phyloP scores from a whole-genome alignment of 768 basidiomycete species.

The Mycena galericulata region DNA sequence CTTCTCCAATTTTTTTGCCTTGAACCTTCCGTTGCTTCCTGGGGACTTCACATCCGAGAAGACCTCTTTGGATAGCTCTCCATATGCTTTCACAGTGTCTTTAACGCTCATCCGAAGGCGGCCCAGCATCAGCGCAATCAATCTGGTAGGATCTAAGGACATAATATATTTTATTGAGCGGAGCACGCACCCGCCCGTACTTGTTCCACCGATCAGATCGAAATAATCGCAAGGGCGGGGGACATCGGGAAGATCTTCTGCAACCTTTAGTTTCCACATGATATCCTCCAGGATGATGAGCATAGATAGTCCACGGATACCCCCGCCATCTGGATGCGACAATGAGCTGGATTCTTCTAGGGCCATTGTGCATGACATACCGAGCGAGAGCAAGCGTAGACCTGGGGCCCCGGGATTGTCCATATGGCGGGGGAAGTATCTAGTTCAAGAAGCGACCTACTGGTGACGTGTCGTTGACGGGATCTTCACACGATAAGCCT shows the following conservation, averaged over 20 bases:
- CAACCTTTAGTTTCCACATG: background rate
- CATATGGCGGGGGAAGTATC: no score
- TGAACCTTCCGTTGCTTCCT: background rate
- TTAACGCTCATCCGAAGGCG: background rate
- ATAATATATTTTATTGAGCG: background rate
- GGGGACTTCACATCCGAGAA: background rate
- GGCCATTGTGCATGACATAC: no score
- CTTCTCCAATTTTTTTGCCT: background rate
- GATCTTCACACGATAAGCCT: no score
- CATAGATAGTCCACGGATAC: slow-evolving; percentile 1
- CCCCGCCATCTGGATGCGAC: background rate
- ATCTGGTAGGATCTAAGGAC: background rate
- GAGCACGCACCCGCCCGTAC: background rate
- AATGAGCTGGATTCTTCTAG: no score
- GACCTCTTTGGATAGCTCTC: background rate
- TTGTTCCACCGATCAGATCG: background rate
- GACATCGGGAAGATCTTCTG: background rate
- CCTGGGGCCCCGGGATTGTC: no score
- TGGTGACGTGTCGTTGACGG: no score
- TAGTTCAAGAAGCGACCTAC: no score
- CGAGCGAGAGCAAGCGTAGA: no score
- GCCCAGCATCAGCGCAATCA: background rate
- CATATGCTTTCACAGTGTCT: background rate
- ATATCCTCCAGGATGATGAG: background rate
- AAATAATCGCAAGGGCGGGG: background rate